Evolutionary conservation across 1,284 basidiomycete species (phyloP).

Genomic region (Trichosporon ovoides): DNA sequence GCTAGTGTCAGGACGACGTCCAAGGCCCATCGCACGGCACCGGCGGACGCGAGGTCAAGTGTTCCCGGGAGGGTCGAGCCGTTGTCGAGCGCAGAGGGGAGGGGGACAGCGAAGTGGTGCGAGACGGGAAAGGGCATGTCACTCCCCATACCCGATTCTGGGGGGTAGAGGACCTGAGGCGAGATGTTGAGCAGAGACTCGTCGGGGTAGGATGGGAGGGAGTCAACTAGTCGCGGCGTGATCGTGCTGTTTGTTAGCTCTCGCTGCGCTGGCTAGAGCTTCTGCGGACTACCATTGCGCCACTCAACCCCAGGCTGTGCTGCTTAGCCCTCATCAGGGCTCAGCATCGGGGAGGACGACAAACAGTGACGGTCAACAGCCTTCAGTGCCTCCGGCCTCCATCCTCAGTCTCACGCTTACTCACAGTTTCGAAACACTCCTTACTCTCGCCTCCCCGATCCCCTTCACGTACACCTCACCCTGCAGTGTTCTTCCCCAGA

Average conservation of each 20-base stretch:
- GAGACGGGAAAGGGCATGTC: constrained; percentile 26
- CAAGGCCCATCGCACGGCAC: constrained; percentile 31
- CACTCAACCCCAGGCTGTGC: too few species aligned
- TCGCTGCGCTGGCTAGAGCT: too few species aligned
- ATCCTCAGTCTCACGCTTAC: too few species aligned
- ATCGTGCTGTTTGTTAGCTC: constrained; percentile 26
- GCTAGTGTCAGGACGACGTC: constrained; percentile 26
- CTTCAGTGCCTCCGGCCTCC: too few species aligned
- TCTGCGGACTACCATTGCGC: too few species aligned
- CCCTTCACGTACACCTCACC: constrained; percentile 47
- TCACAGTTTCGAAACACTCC: constrained; percentile 34
- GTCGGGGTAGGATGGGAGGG: constrained; percentile 26
- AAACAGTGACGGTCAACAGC: too few species aligned
- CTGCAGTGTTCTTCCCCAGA: constrained; percentile 41
- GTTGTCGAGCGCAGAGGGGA: constrained; percentile 23
- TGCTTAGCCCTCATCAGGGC: too few species aligned
- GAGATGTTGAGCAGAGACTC: constrained; percentile 25
- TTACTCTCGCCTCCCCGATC: constrained; percentile 29
- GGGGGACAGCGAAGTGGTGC: constrained; percentile 36
- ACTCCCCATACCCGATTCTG: constrained; percentile 11
- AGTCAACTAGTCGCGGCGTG: constrained; percentile 29
- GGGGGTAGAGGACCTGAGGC: constrained; percentile 31
- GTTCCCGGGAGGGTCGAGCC: constrained; percentile 31
- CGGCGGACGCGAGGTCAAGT: constrained; percentile 32
- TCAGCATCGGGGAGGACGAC: too few species aligned